Evolutionary conservation across 2,329 filamentous ascomycete genomes (phyloP), one percentile per base, ranked within the genome.

Genomic region (Periglandula ipomoeae): DNA sequence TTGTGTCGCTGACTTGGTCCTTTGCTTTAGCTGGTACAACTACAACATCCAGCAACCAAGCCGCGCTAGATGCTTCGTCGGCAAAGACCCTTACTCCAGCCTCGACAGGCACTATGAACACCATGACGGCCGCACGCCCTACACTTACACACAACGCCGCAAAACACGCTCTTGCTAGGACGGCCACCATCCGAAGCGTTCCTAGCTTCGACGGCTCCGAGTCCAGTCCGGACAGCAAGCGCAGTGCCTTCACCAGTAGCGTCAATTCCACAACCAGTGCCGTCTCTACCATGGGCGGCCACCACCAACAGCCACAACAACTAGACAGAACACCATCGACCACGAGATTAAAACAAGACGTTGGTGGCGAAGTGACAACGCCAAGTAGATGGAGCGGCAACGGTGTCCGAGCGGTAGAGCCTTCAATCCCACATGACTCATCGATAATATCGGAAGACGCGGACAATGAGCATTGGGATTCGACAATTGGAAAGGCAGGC

Each of bases 401-500:
- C 27, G 56, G 59, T 22, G 58, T 65, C 9, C 59, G 61, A 27
- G 58, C 65, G 10, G 55, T 64, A 44, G 66, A 67, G 19, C 53
- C 61, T 9, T 53, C 56, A 2, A 50, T 56, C 50, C 56, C 59
- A 24, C 56, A 59, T 37, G 57, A 65, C 32, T 24, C 55, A 23
- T 54, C 61, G 22, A 43, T 50, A 24, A 39, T 61, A 24, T 57
- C 63, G n/a, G 65, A 67, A 15, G 70, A 70, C 27, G 56, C 60
- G 17, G 58, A 59, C 38, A 60, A 63, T 40, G 62, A 59, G 22
- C 68, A 68, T 61, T 84, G 81, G 79, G 82, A 84, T 59, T 80
- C 81, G 26, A 82, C 82, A 3, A 76, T 86, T 41, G 83, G 83
- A 55, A 83, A 84, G 60, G 82, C 83, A 7, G 82, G 80, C 3